A percentile compares a stretch with the other conserved stretches of the same genome.
Evolutionary conservation across 75 land plant genomes (phyloP).

Genomic region (Chamaecyparis obtusa): DNA sequence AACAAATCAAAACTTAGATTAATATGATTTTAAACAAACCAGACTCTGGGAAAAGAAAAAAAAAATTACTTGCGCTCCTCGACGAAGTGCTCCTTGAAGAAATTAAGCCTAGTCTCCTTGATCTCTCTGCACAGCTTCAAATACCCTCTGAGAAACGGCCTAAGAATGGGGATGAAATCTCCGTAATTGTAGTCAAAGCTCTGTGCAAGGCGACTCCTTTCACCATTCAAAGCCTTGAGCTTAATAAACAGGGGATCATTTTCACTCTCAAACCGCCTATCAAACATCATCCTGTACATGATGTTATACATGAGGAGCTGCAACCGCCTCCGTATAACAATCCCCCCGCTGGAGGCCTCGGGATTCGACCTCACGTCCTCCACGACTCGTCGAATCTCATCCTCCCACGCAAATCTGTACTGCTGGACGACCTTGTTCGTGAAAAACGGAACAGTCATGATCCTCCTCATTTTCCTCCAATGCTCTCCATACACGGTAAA

Average conservation of each 20-base stretch:
- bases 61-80: slow-evolving; percentile 56
- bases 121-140: slow-evolving; percentile 65
- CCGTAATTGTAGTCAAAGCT: slow-evolving; percentile 91
- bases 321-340: slow-evolving; percentile 62
- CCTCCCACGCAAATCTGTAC: slow-evolving; percentile 65
- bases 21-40: no score
- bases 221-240: slow-evolving; percentile 59
- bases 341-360: slow-evolving; percentile 39
- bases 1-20: no score
- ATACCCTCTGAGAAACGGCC: slow-evolving; percentile 81
- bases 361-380: slow-evolving; percentile 43
- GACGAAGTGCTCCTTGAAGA: slow-evolving; percentile 74
- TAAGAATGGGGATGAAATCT: slow-evolving; percentile 83
- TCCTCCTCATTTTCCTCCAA: slow-evolving; percentile 89
- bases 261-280: slow-evolving; percentile 56
- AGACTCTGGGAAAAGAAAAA: background rate
- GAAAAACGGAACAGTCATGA: slow-evolving; percentile 90
- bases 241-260: slow-evolving; percentile 75
- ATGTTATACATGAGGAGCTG: slow-evolving; percentile 90
- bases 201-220: slow-evolving; percentile 73
- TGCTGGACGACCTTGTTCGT: slow-evolving; percentile 91
- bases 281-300: slow-evolving; percentile 89
- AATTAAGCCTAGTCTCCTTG: slow-evolving; percentile 51
- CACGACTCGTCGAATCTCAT: slow-evolving; percentile 53
- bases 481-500: slow-evolving; percentile 93